Evolutionary conservation across 2,329 filamentous ascomycete species (phyloP), one percentile per base, ranked within the genome.

Genomic region (Penicillium thymicola): DNA sequence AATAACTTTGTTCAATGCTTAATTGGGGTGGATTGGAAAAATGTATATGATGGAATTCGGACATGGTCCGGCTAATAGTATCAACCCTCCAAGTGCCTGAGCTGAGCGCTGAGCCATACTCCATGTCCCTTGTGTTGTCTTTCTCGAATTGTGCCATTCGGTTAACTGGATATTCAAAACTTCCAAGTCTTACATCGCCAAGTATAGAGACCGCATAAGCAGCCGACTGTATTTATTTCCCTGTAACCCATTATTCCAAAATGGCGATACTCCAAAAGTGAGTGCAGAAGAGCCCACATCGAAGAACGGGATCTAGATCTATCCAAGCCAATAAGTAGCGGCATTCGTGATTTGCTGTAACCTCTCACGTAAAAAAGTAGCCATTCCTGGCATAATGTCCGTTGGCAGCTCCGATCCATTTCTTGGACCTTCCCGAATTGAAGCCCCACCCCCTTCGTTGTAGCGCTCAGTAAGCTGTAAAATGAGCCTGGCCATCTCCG

Each of bases 401-500:
- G 47, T 27, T 16, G 51, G 55, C n/a, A 58, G n/a, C 14, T 37
- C 43, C 9, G 43, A 36, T 21, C 25, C 30, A 11, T 36, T 23
- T 6, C 8, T 23, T 21, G 27, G n/a, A n/a, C 25, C 28, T 2
- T 21, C 37, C 21, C 25, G 9, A 11, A 23, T 28, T 21, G 14
- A 21, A 5, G 1, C 42, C 30, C n/a, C 42, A 34, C 28, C 6
- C 3, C 23, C n/a, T 23, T 28, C 8, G 8, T 42, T 40, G 25
- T 58, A 60, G 4, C 52, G 43, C 14, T 38, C 42, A 25, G 52
- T 44, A 32, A 62, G 58, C 18, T 58, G 59, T 34, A 58, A 37
- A 30, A 57, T 54, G 16, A 60, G 23, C 10, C 47, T 58, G 7
- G 58, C 58, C 9, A 60, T 11, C 16, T 58, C 45, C 4, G 58